Conservation (phyloP, 2,329 filamentous ascomycete species). For the Diaporthe aspalathi region DNA sequence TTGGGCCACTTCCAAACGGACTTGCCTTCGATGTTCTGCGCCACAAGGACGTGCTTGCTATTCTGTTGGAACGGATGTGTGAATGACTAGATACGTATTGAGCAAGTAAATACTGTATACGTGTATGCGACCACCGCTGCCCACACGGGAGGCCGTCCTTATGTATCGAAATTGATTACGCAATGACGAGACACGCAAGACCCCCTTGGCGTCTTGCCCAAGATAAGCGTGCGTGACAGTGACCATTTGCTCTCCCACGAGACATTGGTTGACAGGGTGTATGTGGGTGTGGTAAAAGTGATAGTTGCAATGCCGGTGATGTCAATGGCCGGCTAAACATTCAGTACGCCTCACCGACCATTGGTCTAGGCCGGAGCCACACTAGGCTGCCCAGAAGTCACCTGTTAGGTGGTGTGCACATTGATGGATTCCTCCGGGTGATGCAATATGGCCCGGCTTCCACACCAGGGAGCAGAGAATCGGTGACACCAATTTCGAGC, state of each 20-base stretch:
- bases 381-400: neutral
- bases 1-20: slow-evolving; percentile 1
- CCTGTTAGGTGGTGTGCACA: neutral
- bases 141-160: slow-evolving; percentile 5
- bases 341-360: neutral
- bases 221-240: slow-evolving; percentile 24
- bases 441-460: slow-evolving; percentile 14
- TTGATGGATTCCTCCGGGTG: neutral
- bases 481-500: neutral
- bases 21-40: slow-evolving; percentile 4
- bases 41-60: neutral
- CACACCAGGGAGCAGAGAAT: neutral
- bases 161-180: slow-evolving; percentile 1
- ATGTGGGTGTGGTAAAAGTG: neutral
- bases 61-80: neutral
- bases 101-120: neutral
- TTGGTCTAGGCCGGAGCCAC: slow-evolving; percentile 2
- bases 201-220: slow-evolving; percentile 7
- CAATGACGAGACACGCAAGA: slow-evolving; percentile 18
- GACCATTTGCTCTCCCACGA: slow-evolving; percentile 17
- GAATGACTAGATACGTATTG: slow-evolving; percentile 13
- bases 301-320: neutral
- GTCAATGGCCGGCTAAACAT: slow-evolving; percentile 29
- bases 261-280: neutral
- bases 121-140: neutral